Evolutionary conservation across 2,329 filamentous ascomycete species (phyloP).

Genomic region (Colletotrichum theobromicola): DNA sequence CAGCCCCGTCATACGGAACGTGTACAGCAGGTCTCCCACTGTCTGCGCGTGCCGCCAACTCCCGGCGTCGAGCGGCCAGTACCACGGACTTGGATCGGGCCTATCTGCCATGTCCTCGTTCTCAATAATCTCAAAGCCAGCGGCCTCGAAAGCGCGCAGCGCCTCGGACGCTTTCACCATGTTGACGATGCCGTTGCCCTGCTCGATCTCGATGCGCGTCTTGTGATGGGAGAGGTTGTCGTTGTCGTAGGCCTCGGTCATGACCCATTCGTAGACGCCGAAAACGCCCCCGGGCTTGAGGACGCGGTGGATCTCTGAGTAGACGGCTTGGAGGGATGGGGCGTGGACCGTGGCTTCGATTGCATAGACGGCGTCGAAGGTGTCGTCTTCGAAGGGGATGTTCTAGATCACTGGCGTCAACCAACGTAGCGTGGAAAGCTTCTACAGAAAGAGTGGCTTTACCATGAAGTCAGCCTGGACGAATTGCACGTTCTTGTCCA

Average conservation of each 20-base stretch:
- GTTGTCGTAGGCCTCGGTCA: slow-evolving; percentile 96
- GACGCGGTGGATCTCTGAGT: slow-evolving; percentile 92
- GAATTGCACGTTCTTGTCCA: slow-evolving; percentile 81
- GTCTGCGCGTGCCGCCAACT: slow-evolving; percentile 79
- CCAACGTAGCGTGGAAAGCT: background rate
- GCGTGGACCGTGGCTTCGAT: slow-evolving; percentile 98
- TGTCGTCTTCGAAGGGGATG: slow-evolving; percentile 79
- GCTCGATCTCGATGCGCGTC: slow-evolving; percentile 93
- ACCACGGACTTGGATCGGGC: slow-evolving; percentile 81
- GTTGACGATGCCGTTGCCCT: slow-evolving; percentile 95
- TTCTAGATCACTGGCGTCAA: background rate
- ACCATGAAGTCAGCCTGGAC: slow-evolving; percentile 98
- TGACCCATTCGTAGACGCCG: slow-evolving; percentile 98
- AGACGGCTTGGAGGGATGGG: slow-evolving; percentile 87
- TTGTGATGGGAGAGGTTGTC: slow-evolving; percentile 84
- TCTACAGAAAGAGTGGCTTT: slow-evolving; percentile 7
- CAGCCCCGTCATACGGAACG: slow-evolving; percentile 83
- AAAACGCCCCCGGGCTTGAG: slow-evolving; percentile 96
- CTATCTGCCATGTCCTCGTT: slow-evolving; percentile 87
- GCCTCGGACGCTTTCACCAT: slow-evolving; percentile 91
- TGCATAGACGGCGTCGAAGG: slow-evolving; percentile 93
- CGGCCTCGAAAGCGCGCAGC: slow-evolving; percentile 80
- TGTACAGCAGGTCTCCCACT: slow-evolving; percentile 75
- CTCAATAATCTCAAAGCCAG: slow-evolving; percentile 83
- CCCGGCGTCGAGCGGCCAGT: slow-evolving; percentile 80